phyloP scores from a whole-genome alignment of 1,139 yeast genomes.

The Lodderomyces theae region DNA sequence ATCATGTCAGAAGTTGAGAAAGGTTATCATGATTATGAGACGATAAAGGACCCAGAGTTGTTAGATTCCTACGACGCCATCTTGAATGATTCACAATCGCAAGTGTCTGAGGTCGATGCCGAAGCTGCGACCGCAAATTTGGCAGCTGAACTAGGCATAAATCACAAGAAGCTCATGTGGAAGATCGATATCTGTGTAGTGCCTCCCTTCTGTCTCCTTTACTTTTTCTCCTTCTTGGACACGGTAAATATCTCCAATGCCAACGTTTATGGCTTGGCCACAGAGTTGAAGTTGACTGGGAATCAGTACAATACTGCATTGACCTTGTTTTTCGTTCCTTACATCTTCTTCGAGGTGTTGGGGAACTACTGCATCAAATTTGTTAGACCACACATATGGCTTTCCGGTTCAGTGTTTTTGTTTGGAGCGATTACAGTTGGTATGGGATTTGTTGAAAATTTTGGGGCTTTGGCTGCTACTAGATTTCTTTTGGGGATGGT shows the following conservation, averaged over 20 bases:
- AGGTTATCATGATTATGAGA: neutral
- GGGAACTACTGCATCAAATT: conserved; percentile 62
- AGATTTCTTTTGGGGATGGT: conserved; percentile 63
- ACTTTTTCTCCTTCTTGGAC: conserved; percentile 67
- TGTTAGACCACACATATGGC: conserved; percentile 65
- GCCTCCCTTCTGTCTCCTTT: conserved; percentile 67
- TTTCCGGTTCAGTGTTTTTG: conserved; percentile 50
- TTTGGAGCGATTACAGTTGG: conserved; percentile 67
- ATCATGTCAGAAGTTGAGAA: neutral
- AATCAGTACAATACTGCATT: conserved; percentile 61
- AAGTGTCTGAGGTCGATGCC: conserved; percentile 5
- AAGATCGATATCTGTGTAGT: conserved; percentile 65
- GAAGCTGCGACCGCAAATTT: conserved; percentile 26
- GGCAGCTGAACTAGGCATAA: conserved; percentile 32
- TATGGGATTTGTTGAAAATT: conserved; percentile 60
- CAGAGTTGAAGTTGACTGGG: conserved; percentile 50
- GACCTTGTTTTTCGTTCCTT: conserved; percentile 72
- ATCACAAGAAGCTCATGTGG: conserved; percentile 52
- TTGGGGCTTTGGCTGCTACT: conserved; percentile 57
- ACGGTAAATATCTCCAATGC: conserved; percentile 77
- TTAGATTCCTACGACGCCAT: conserved; percentile 1
- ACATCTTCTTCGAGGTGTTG: conserved; percentile 62
- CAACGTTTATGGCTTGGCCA: conserved; percentile 59
- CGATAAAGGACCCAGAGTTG: conserved; percentile 1
- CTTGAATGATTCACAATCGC: neutral